phyloP scores from a whole-genome alignment of 23 red algal species.

The Agarophyton chilense region DNA sequence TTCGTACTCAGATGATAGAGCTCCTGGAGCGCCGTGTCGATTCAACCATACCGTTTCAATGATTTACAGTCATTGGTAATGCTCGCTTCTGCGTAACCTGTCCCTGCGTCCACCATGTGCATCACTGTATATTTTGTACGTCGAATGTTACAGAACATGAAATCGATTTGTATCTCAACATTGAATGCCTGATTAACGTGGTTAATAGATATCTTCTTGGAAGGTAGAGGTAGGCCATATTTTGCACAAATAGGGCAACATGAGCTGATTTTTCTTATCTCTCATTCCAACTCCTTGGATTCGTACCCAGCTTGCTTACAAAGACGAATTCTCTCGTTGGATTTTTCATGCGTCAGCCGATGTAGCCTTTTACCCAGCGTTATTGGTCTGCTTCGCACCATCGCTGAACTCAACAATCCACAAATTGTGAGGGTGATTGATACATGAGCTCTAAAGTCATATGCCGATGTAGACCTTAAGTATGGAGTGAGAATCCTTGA shows the following conservation, averaged over 20 bases:
- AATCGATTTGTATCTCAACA: no score
- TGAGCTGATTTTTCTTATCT: background rate
- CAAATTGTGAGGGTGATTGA: background rate
- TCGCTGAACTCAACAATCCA: background rate
- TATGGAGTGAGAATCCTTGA: background rate
- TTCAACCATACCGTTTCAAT: background rate
- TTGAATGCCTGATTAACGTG: no score
- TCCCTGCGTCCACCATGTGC: no score
- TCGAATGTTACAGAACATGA: no score
- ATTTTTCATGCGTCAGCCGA: constrained; percentile 3
- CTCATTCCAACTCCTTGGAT: background rate
- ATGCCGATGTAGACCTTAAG: no score
- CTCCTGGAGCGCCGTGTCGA: no score
- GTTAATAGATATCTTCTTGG: constrained; percentile 32
- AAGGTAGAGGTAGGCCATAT: constrained; percentile 8
- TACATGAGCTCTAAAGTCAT: background rate
- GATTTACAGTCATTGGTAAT: background rate
- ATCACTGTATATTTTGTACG: no score
- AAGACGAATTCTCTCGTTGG: constrained; percentile 1
- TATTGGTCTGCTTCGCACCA: background rate
- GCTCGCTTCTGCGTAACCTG: background rate
- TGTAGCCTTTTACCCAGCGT: constrained; percentile 19
- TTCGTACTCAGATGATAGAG: no score
- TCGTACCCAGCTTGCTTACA: background rate
- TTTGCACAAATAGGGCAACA: constrained; percentile 8